phyloP scores from a whole-genome alignment of 352 stramenopile species.

The Pythium periplocum region DNA sequence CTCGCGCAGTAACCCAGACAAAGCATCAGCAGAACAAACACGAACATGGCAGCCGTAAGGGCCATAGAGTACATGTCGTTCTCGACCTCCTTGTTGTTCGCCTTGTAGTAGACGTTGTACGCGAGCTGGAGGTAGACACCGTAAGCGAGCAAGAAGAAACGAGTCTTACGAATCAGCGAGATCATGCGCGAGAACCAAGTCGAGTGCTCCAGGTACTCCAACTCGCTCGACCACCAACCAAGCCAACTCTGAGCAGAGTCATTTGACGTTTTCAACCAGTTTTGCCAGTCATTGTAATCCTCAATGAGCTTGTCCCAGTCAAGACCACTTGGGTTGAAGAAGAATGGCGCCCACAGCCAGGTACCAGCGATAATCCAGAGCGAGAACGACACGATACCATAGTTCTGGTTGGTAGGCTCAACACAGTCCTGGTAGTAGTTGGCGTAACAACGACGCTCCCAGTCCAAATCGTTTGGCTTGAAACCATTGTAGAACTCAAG shows the following conservation, averaged over 20 bases:
- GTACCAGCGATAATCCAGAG: conserved; percentile 92
- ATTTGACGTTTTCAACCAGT: conserved; percentile 90
- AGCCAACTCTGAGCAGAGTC: conserved; percentile 86
- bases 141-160: conserved; percentile 67
- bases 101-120: conserved; percentile 24
- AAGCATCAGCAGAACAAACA: conserved; percentile 21
- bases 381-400: conserved; percentile 97
- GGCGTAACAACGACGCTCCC: conserved; percentile 71
- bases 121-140: conserved; percentile 79
- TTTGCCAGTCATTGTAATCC: conserved; percentile 93
- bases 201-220: conserved; percentile 81
- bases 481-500: conserved; percentile 68
- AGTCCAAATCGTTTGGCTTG: conserved; percentile 67
- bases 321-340: conserved; percentile 97
- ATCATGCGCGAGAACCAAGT: conserved; percentile 55
- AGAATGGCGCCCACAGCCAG: conserved; percentile 85
- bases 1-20: conserved; percentile 25
- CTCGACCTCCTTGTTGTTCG: conserved; percentile 4
- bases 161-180: conserved; percentile 70
- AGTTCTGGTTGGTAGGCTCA: conserved; percentile 95
- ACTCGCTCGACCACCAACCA: conserved; percentile 82
- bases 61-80: conserved; percentile 17
- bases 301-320: conserved; percentile 96
- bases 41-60: conserved; percentile 18
- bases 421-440: conserved; percentile 88